A percentile compares a stretch with the other conserved stretches of the same genome.
These are phyloP conservation scores for Penicillium sp. DNA, from an alignment of 2,329 filamentous ascomycete species.

Conservation along the genomic window DNA sequence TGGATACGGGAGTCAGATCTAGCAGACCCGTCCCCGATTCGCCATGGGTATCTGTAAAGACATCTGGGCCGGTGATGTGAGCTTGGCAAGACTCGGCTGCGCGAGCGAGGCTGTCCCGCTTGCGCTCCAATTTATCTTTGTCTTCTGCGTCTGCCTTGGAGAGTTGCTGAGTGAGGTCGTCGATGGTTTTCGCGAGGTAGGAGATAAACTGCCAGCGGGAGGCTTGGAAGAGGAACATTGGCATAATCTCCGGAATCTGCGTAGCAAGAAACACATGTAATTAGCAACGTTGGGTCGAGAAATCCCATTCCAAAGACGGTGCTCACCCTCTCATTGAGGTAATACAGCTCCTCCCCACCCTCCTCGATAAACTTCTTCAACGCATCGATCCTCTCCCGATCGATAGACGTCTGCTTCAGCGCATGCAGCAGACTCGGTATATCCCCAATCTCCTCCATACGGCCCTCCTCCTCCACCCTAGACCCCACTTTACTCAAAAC, in stretches of 20 bases:
- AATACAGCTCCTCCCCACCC: slow-evolving; percentile 72
- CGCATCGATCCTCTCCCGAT: slow-evolving; percentile 86
- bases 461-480: slow-evolving; percentile 48
- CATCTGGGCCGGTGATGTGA: slow-evolving; percentile 78
- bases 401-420: slow-evolving; percentile 72
- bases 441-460: slow-evolving; percentile 60
- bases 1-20: slow-evolving; percentile 31
- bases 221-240: slow-evolving; percentile 83
- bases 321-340: slow-evolving; percentile 64
- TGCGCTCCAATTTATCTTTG: slow-evolving; percentile 46
- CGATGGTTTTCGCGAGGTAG: slow-evolving; percentile 66
- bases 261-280: background rate
- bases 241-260: slow-evolving; percentile 82
- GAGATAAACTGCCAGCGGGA: slow-evolving; percentile 76
- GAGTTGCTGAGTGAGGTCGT: slow-evolving; percentile 53
- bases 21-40: slow-evolving; percentile 24
- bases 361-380: slow-evolving; percentile 80
- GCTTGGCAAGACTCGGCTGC: slow-evolving; percentile 76
- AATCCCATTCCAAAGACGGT: background rate
- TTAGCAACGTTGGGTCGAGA: background rate
- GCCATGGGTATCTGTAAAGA: slow-evolving; percentile 72
- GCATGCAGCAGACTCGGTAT: slow-evolving; percentile 68
- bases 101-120: slow-evolving; percentile 68
- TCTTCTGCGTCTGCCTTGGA: slow-evolving; percentile 45
- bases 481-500: slow-evolving; percentile 40